Conservation (phyloP, 352 stramenopile genomes). For the Globisporangium nodosum region DNA sequence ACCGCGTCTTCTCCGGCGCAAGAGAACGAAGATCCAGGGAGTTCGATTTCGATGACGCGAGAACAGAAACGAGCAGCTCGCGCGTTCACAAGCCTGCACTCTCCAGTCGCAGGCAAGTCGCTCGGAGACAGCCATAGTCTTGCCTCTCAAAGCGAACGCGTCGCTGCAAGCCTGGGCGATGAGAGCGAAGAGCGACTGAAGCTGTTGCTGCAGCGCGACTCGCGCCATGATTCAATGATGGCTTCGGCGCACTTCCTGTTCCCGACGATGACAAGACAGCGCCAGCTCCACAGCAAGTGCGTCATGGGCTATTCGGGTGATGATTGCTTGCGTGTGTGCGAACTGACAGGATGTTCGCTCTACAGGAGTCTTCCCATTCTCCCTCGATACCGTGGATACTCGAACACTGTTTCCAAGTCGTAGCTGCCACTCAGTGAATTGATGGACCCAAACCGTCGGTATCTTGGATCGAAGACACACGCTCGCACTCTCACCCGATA, state of each 20-base stretch:
- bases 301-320: conserved; percentile 4
- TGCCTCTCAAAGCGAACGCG: neutral
- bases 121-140: conserved; percentile 9
- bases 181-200: neutral
- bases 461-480: no score
- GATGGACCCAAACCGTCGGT: no score
- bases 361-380: conserved; percentile 25
- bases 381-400: conserved; percentile 23
- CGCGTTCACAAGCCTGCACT: conserved; percentile 27
- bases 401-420: conserved; percentile 3
- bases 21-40: neutral
- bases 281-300: conserved; percentile 40
- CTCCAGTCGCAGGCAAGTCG: conserved; percentile 22
- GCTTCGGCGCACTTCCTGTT: conserved; percentile 25
- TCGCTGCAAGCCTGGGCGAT: no score
- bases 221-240: neutral
- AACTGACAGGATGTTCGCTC: conserved; percentile 2
- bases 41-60: conserved; percentile 15
- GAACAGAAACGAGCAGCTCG: conserved; percentile 26
- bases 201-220: neutral
- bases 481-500: conserved; percentile 19
- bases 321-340: neutral
- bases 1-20: neutral
- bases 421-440: no score
- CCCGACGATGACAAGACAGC: conserved; percentile 31